Percentiles rank a stretch among this genome's conserved stretches.
These are phyloP conservation scores for Dionaea muscipula DNA, from an alignment of 179 eudicot species.

Conservation along the genomic window DNA sequence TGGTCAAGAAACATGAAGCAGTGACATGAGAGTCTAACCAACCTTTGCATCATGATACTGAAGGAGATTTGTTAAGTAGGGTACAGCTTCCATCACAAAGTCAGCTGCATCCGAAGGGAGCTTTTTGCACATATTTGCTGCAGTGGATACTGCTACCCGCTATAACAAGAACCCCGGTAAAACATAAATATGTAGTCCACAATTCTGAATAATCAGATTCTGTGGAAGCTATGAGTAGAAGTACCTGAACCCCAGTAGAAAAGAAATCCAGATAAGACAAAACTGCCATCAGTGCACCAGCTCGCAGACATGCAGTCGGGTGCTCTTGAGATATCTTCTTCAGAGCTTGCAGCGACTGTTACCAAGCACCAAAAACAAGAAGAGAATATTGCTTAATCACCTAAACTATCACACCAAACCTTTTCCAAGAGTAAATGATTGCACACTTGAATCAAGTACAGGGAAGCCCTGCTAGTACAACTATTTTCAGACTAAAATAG, in stretches of 20 bases:
- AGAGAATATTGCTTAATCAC: not conserved
- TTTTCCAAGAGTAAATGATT: not conserved
- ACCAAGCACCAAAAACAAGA: not conserved
- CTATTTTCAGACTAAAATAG: too few relatives aligned
- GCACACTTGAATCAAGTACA: not conserved
- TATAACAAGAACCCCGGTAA: conserved; percentile 17
- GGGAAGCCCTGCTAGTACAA: too few relatives aligned
- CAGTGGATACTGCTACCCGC: conserved; percentile 96
- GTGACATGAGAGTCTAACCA: conserved; percentile 7
- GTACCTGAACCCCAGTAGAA: conserved; percentile 96
- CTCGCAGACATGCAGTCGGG: conserved; percentile 96
- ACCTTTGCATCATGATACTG: conserved; percentile 98
- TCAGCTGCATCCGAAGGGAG: conserved; percentile 98
- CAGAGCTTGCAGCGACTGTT: conserved; percentile 91
- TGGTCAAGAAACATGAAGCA: not conserved
- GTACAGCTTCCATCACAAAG: conserved; percentile 99
- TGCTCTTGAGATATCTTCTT: conserved; percentile 97
- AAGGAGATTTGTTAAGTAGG: conserved; percentile 81
- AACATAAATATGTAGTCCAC: not conserved
- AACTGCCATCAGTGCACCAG: conserved; percentile 98
- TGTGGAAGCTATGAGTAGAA: not conserved
- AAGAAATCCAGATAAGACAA: conserved; percentile 97
- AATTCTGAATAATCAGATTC: not conserved
- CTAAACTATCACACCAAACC: not conserved
- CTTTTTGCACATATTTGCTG: conserved; percentile 99